Conservation (phyloP, 1,284 basidiomycete species). For the Tilletia indica region DNA sequence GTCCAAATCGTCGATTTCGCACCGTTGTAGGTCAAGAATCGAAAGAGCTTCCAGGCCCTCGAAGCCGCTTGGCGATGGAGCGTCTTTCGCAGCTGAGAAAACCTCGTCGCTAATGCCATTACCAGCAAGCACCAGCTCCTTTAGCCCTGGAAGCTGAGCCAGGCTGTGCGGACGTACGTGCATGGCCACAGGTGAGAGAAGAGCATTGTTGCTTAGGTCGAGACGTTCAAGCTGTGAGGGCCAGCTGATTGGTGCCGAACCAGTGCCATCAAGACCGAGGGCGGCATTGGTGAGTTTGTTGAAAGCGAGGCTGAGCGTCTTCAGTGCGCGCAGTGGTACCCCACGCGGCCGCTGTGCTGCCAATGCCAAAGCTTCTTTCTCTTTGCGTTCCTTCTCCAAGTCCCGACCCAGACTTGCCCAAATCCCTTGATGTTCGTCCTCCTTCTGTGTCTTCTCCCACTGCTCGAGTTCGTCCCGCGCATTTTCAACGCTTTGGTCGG, state of each 20-base stretch:
- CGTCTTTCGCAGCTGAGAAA: conserved; percentile 23
- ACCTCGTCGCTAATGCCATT: conserved; percentile 45
- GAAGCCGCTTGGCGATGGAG: background rate
- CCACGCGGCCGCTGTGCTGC: background rate
- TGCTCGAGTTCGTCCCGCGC: conserved; percentile 29
- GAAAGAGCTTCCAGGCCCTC: conserved; percentile 24
- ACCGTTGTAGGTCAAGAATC: conserved; percentile 41
- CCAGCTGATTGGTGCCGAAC: conserved; percentile 25
- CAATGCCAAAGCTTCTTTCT: conserved; percentile 21
- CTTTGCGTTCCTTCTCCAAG: conserved; percentile 25
- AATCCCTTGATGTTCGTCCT: conserved; percentile 32
- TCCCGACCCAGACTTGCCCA: conserved; percentile 34
- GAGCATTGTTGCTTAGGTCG: conserved; percentile 7
- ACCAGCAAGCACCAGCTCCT: conserved; percentile 36
- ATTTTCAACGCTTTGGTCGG: conserved; percentile 22
- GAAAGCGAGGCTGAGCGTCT: conserved; percentile 38
- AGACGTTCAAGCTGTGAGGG: background rate
- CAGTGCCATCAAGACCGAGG: conserved; percentile 22
- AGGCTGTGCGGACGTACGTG: conserved; percentile 27
- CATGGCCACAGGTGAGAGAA: conserved; percentile 18
- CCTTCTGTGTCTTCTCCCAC: conserved; percentile 29
- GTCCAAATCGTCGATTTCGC: conserved; percentile 40
- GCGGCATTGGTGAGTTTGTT: conserved; percentile 41
- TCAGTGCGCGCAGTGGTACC: conserved; percentile 32
- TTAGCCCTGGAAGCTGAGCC: conserved; percentile 32